phyloP scores from a whole-genome alignment of 495 filamentous ascomycete species.

The Aspergillus sclerotioniger region DNA sequence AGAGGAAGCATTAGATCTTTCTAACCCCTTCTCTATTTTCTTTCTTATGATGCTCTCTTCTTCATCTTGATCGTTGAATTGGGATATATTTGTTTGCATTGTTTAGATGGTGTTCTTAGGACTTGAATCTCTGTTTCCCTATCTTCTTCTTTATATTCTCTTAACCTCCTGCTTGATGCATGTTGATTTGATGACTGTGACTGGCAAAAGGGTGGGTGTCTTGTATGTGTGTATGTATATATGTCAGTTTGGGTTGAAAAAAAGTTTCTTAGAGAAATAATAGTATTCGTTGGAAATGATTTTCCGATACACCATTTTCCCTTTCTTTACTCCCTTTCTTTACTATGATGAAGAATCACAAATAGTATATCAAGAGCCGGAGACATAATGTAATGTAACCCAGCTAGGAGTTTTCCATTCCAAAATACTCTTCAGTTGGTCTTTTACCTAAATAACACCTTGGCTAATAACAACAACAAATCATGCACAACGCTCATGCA shows the following conservation, averaged over 20 bases:
- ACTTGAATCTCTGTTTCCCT: not conserved
- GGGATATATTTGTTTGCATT: constrained; percentile 8
- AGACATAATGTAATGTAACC: no score
- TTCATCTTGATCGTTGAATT: not conserved
- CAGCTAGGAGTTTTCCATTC: no score
- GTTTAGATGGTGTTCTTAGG: constrained; percentile 13
- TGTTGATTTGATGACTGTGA: not conserved
- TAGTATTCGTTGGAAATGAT: not conserved
- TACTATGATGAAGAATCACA: no score
- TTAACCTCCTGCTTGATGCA: not conserved
- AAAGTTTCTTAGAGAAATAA: no score
- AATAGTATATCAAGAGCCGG: no score
- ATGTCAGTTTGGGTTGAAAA: not conserved
- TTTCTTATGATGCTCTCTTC: not conserved
- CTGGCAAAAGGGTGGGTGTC: not conserved
- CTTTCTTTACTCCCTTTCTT: constrained; percentile 16
- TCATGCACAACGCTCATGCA: not conserved
- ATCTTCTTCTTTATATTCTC: not conserved
- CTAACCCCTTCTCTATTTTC: not conserved
- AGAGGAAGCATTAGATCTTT: constrained; percentile 19
- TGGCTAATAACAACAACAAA: not conserved
- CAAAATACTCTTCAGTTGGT: no score
- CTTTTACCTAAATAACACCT: not conserved
- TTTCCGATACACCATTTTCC: constrained; percentile 17
- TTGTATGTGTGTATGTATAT: constrained; percentile 11